These are phyloP conservation scores for Agaricales sp. DNA, from an alignment of 1,284 basidiomycete species.

Conservation along the genomic window DNA sequence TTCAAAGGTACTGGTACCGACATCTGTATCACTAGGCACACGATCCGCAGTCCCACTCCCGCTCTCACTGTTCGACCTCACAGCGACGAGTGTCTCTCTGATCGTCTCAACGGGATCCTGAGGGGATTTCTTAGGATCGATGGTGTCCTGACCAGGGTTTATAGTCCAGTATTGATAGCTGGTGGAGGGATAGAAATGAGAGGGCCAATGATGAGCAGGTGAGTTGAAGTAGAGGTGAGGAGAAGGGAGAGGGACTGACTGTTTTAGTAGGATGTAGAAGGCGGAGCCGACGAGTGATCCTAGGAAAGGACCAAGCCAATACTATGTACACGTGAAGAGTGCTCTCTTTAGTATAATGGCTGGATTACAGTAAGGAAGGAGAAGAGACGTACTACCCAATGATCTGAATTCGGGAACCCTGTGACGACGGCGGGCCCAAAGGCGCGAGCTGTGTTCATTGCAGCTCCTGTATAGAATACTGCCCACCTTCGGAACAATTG, in stretches of 20 bases:
- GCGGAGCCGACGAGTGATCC: conserved; percentile 47
- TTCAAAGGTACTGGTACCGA: too few relatives aligned
- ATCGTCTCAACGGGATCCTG: background rate
- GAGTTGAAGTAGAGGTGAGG: background rate
- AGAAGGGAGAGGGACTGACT: conserved; percentile 26
- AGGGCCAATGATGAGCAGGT: too few relatives aligned
- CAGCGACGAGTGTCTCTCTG: background rate
- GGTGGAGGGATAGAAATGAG: background rate
- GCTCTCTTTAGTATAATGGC: conserved; percentile 1
- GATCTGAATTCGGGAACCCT: conserved; percentile 39
- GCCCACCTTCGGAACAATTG: conserved; percentile 35
- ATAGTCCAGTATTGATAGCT: background rate
- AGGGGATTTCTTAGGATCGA: background rate
- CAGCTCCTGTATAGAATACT: conserved; percentile 46
- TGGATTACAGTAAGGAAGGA: background rate
- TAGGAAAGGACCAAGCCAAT: conserved; percentile 54
- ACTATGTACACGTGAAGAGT: conserved; percentile 20
- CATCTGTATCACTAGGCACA: too few relatives aligned
- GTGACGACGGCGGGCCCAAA: conserved; percentile 68
- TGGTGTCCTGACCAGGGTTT: background rate
- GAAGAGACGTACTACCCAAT: conserved; percentile 46
- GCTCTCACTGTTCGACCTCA: background rate
- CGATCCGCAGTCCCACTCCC: too few relatives aligned
- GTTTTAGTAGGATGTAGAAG: conserved; percentile 49
- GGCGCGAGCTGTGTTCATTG: conserved; percentile 63